Conservation (phyloP, 805 yeast genomes). For the Candida sphagnicola region DNA sequence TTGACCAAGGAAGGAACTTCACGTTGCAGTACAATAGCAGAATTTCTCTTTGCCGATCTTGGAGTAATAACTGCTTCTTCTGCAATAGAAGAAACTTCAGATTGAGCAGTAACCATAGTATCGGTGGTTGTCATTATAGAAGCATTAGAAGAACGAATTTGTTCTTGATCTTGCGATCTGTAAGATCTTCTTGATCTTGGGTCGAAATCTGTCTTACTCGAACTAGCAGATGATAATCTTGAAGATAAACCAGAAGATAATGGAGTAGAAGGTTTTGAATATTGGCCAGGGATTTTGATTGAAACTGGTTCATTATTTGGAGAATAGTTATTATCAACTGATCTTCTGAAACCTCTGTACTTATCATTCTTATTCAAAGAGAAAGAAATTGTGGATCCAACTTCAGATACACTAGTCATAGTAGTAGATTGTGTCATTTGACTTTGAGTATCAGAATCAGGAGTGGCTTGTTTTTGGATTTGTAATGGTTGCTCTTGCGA, state of each 20-base stretch:
- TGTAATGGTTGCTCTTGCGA: slow-evolving; percentile 9
- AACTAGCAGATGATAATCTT: background rate
- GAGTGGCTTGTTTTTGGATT: slow-evolving; percentile 2
- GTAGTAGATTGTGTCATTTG: background rate
- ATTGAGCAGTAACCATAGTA: slow-evolving; percentile 11
- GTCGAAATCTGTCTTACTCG: slow-evolving; percentile 15
- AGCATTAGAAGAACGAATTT: slow-evolving; percentile 5
- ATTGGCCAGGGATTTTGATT: slow-evolving; percentile 15
- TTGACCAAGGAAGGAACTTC: slow-evolving; percentile 9
- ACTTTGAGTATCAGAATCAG: background rate
- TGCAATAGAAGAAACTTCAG: slow-evolving; percentile 3
- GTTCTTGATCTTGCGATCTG: slow-evolving; percentile 6
- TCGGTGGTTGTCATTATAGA: slow-evolving; percentile 6
- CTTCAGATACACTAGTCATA: background rate
- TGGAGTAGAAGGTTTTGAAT: slow-evolving; percentile 8
- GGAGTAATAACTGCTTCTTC: slow-evolving; percentile 22
- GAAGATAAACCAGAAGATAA: slow-evolving; percentile 4
- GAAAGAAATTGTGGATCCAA: slow-evolving; percentile 16
- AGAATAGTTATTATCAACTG: slow-evolving; percentile 13
- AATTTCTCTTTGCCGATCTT: slow-evolving; percentile 20
- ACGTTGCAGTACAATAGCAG: background rate
- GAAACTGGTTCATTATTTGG: slow-evolving; percentile 19
- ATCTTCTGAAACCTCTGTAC: slow-evolving; percentile 42
- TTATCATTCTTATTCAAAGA: slow-evolving; percentile 28
- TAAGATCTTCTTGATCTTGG: slow-evolving; percentile 14